Evolutionary conservation across 768 basidiomycete species (phyloP), one percentile per base, ranked within the genome.

Genomic region (Hysterangium stoloniferum): DNA sequence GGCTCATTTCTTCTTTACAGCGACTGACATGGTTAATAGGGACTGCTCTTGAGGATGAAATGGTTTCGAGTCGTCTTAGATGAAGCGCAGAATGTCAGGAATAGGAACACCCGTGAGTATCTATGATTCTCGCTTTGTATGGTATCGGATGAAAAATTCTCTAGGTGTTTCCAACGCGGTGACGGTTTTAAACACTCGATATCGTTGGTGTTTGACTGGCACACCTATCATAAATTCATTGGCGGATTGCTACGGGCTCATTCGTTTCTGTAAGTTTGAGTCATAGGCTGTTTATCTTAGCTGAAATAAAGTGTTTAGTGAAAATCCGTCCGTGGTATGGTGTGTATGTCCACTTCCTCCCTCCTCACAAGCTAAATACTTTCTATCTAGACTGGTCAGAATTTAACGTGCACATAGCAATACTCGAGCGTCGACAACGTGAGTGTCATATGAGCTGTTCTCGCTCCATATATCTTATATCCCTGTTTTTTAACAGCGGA

Each of bases 181-280:
- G 12, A 73, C 73, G 8, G 72, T 77, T 11, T 64, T 89, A 13
- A 63, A 70, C 9, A 56, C 77, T 0, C 69, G 58, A 15, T 74
- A 79, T 59, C 71, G 82, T 33, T 88, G 86, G 86, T 76, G 75
- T 55, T 65, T 86, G 7, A 85, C 82, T 22, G 81, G 79, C 1
- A 84, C 82, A 0, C 80, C 81, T 0, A 78, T 86, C 53, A 73
- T 80, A 48, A 88, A 86, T 57, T 61, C 64, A 11, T 69, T 86
- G 17, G 59, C 62, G 1, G 86, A 86, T 60, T 69, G 74, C 1
- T 86, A 69, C 54, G 59, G 63, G 2, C 60, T 66, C 6, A 56
- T 77, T 19, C 65, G 71, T 8, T 77, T 76, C 64, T 51, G 66
- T 19, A 48, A 48, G 41, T 25, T 12, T 19, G 17, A n/a, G 15